Evolutionary conservation across 371 early-diverging fungal species (phyloP).

Genomic region (Mucor circinelloides): DNA sequence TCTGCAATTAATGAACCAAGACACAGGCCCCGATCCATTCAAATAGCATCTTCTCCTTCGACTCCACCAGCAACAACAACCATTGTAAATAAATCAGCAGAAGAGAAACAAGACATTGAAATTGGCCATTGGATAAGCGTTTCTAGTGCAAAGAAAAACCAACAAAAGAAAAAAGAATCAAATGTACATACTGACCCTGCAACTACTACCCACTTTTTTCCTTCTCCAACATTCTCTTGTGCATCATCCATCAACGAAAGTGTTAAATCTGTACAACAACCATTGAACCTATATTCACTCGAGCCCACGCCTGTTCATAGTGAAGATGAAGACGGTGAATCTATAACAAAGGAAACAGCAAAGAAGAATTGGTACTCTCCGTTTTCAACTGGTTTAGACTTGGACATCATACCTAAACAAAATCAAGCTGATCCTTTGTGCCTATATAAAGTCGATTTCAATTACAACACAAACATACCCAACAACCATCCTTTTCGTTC

Average conservation of each 20-base stretch:
- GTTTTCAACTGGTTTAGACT: slow-evolving; percentile 34
- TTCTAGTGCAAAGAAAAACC: background rate
- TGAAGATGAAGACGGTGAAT: slow-evolving; percentile 17
- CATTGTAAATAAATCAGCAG: slow-evolving; percentile 6
- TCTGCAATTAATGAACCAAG: background rate
- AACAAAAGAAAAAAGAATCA: background rate
- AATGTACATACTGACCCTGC: slow-evolving; percentile 7
- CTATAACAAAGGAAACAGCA: background rate
- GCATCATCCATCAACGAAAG: background rate
- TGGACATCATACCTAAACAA: slow-evolving; percentile 30
- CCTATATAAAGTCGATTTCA: slow-evolving; percentile 14
- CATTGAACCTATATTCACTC: slow-evolving; percentile 3
- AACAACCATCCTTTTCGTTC: slow-evolving; percentile 1
- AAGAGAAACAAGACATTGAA: background rate
- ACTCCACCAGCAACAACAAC: background rate
- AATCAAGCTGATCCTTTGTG: slow-evolving; percentile 17
- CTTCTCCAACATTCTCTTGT: slow-evolving; percentile 9
- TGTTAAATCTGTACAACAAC: background rate
- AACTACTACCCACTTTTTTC: background rate
- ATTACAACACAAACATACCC: slow-evolving; percentile 9
- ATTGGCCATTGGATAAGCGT: background rate
- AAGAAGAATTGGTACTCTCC: slow-evolving; percentile 35
- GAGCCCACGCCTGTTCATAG: slow-evolving; percentile 21
- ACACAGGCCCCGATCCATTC: background rate
- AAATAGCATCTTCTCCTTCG: background rate